These are phyloP conservation scores for Chrysanthemum lavandulifolium DNA, from an alignment of 129 eudicot species.

Conservation along the genomic window DNA sequence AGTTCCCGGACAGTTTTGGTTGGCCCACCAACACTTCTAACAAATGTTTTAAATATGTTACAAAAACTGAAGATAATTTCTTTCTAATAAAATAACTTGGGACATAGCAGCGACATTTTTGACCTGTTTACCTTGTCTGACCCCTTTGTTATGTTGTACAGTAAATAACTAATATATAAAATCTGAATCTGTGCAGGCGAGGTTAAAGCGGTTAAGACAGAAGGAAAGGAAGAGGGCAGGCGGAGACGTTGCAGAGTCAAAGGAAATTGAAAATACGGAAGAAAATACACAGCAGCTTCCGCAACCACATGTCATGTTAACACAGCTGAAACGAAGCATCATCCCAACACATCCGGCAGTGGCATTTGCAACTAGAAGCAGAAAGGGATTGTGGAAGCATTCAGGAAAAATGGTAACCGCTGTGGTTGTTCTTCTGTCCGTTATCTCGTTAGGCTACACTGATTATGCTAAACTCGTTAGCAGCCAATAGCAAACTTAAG, in stretches of 20 bases:
- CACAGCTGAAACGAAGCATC: background rate
- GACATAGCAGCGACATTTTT: too few relatives aligned
- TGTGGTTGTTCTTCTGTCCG: background rate
- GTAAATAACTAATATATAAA: background rate
- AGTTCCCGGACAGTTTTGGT: too few relatives aligned
- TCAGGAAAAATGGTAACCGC: background rate
- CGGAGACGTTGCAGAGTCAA: background rate
- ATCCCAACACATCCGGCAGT: background rate
- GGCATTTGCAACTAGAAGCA: background rate
- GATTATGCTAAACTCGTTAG: background rate
- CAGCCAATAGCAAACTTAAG: background rate
- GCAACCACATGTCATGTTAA: background rate
- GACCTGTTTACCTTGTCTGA: too few relatives aligned
- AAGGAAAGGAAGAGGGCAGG: constrained; percentile 49
- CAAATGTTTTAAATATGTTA: too few relatives aligned
- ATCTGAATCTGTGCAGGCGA: constrained; percentile 38
- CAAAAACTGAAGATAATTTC: too few relatives aligned
- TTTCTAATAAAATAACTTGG: too few relatives aligned
- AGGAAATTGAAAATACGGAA: constrained; percentile 4
- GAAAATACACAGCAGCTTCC: background rate
- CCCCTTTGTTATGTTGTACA: too few relatives aligned
- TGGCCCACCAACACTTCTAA: too few relatives aligned
- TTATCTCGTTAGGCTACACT: background rate
- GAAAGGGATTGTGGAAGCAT: background rate
- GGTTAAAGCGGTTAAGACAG: constrained; percentile 57